Evolutionary conservation across 2,329 filamentous ascomycete species (phyloP).

Genomic region (Hypoxylon sp.): DNA sequence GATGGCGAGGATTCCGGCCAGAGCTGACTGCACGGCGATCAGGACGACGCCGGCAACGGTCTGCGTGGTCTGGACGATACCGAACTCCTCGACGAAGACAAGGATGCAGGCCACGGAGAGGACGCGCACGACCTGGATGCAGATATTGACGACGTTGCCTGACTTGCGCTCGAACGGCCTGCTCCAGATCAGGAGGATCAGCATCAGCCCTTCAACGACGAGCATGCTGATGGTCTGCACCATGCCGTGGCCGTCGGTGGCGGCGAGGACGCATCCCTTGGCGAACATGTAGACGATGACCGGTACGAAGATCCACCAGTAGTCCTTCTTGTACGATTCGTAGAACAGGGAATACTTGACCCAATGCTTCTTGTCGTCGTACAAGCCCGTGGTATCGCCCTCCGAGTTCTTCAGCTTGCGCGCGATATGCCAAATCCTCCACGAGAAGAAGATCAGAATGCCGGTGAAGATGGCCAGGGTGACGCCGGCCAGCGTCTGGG

Average conservation of each 20-base stretch:
- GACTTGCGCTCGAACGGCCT: constrained; percentile 88
- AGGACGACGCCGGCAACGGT: constrained; percentile 93
- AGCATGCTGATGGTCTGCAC: constrained; percentile 82
- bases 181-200: constrained; percentile 81
- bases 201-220: constrained; percentile 80
- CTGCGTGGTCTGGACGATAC: constrained; percentile 88
- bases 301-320: constrained; percentile 97
- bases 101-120: constrained; percentile 89
- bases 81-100: constrained; percentile 92
- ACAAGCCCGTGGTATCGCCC: constrained; percentile 76
- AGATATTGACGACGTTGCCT: constrained; percentile 90
- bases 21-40: constrained; percentile 85
- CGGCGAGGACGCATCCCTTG: constrained; percentile 86
- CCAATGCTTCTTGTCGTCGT: constrained; percentile 90
- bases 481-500: constrained; percentile 81
- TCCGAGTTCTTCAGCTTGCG: constrained; percentile 76
- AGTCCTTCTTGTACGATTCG: constrained; percentile 90
- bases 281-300: constrained; percentile 88
- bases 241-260: constrained; percentile 84
- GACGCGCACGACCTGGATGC: constrained; percentile 88
- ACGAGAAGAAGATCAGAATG: constrained; percentile 82
- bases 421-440: constrained; percentile 81
- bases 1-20: constrained; percentile 85
- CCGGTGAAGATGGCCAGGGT: constrained; percentile 83
- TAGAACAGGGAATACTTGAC: constrained; percentile 97